Percentiles rank a stretch among this genome's conserved stretches.
phyloP scores from a whole-genome alignment of 768 basidiomycete genomes.

The Lactarius vividus region DNA sequence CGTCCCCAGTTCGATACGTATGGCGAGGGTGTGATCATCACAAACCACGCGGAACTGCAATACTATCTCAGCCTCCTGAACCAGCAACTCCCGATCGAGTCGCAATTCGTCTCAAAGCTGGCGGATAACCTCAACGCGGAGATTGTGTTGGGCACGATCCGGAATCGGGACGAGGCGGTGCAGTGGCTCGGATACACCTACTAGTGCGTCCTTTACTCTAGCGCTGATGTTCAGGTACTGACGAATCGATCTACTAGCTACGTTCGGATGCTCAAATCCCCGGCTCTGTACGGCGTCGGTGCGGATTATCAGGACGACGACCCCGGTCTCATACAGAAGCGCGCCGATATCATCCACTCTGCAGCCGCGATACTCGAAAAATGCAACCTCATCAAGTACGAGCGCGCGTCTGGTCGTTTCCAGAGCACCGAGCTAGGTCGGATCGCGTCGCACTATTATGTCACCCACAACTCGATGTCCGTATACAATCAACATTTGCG shows the following conservation, averaged over 20 bases:
- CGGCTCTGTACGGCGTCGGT: constrained; percentile 82
- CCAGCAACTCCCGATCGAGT: constrained; percentile 97
- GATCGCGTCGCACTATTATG: constrained; percentile 94
- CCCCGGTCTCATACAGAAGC: constrained; percentile 79
- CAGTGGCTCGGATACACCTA: constrained; percentile 98
- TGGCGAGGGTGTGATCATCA: constrained; percentile 98
- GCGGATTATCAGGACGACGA: constrained; percentile 92
- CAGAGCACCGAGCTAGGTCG: constrained; percentile 90
- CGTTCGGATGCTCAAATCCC: constrained; percentile 90
- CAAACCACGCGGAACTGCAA: constrained; percentile 94
- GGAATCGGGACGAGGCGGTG: constrained; percentile 95
- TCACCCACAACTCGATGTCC: constrained; percentile 94
- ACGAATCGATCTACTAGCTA: constrained; percentile 51
- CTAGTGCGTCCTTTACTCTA: constrained; percentile 36
- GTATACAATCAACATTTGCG: constrained; percentile 93
- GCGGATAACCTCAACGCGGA: constrained; percentile 97
- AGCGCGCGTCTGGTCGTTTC: constrained; percentile 82
- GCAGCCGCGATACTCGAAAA: constrained; percentile 94
- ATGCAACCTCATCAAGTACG: constrained; percentile 91
- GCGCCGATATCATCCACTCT: constrained; percentile 90
- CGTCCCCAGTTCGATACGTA: constrained; percentile 96
- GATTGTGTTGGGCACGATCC: constrained; percentile 89
- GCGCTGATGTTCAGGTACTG: constrained; percentile 21
- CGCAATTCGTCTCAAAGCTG: constrained; percentile 87
- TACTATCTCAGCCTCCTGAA: constrained; percentile 95